Evolutionary conservation across 345 rosid genomes (phyloP), one percentile per base, ranked within the genome.

Genomic region (Ceriops decandra): DNA sequence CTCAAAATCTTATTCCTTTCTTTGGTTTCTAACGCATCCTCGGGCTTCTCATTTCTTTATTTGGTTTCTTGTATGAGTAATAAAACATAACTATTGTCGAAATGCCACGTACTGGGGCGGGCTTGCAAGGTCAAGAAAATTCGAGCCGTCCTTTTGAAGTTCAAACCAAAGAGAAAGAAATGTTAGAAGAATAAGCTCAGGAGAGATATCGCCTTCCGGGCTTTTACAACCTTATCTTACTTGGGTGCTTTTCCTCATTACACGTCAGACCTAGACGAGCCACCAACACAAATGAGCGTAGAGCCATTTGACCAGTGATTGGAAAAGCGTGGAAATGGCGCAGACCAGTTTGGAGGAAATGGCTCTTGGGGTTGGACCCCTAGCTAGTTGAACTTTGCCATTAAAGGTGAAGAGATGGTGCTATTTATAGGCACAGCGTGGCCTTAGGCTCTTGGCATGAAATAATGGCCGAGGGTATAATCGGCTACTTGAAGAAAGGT

Each of bases 101-200:
- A 24, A 24, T 0, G 0, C 13, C 2, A 13, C 1, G 0, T 52
- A 42, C 6, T 10, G 24, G 83, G 88, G 66, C 92, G 83, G 88
- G 66, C 92, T 87, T 87, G 92, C 92, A 87, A 85, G 92, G 89
- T 85, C 92, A 85, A 87, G 92, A 85, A 87, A 87, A 87, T 64
- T 69, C 73, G 60, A 80, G 75, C 68, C 68, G n/a, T 2, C 28
- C 59, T 36, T 46, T n/a, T 53, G 57, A 49, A 66, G 54, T 61
- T 51, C 35, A 26, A 22, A 58, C 56, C 13, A 72, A 54, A 13
- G 16, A 11, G 24, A 19, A 66, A 7, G 20, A 35, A n/a, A 27
- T 0, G 5, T 68, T 60, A 68, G 78, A 79, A 73, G 79, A 69
- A 76, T 63, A 85, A 87, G 92, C 92, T 87, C 92, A 83, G 86